Evolutionary conservation across 371 early-diverging fungal genomes (phyloP).

Genomic region (Actinomucor elegans): DNA sequence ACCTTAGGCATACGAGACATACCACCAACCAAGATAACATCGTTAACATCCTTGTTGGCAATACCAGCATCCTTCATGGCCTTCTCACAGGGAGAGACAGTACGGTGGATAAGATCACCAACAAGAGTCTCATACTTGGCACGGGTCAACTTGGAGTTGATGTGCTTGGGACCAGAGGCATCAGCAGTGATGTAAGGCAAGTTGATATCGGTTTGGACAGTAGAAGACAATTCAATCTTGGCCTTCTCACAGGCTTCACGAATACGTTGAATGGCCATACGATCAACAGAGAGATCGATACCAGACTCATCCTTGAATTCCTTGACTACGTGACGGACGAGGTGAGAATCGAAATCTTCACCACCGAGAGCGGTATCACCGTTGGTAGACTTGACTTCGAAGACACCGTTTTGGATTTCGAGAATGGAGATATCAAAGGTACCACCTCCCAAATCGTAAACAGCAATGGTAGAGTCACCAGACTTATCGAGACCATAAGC

Average conservation of each 20-base stretch:
- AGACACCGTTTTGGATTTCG: slow-evolving; percentile 97
- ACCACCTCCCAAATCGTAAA: slow-evolving; percentile 99
- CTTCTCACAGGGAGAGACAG: slow-evolving; percentile 93
- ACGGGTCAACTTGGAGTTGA: slow-evolving; percentile 90
- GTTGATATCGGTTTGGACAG: slow-evolving; percentile 92
- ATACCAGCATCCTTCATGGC: slow-evolving; percentile 97
- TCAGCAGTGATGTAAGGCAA: slow-evolving; percentile 95
- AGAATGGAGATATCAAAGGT: slow-evolving; percentile 99
- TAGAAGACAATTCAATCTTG: slow-evolving; percentile 96
- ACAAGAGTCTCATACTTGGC: slow-evolving; percentile 89
- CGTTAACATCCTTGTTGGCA: slow-evolving; percentile 78
- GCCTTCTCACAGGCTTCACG: slow-evolving; percentile 98
- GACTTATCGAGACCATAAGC: slow-evolving; percentile 98
- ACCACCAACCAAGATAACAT: slow-evolving; percentile 99
- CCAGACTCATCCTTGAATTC: slow-evolving; percentile 84
- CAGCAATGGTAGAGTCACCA: slow-evolving; percentile 91
- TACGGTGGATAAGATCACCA: slow-evolving; percentile 83
- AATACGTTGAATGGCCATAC: slow-evolving; percentile 94
- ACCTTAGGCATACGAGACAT: slow-evolving; percentile 99
- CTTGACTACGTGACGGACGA: slow-evolving; percentile 81
- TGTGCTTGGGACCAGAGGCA: slow-evolving; percentile 94
- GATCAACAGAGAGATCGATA: slow-evolving; percentile 76
- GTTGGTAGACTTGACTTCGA: slow-evolving; percentile 97
- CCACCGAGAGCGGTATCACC: slow-evolving; percentile 99
- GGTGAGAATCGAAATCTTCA: slow-evolving; percentile 96